Percentiles rank a stretch among this genome's conserved stretches.
Evolutionary conservation across 1,284 basidiomycete genomes (phyloP).

Genomic region (Stereum hirsutum): DNA sequence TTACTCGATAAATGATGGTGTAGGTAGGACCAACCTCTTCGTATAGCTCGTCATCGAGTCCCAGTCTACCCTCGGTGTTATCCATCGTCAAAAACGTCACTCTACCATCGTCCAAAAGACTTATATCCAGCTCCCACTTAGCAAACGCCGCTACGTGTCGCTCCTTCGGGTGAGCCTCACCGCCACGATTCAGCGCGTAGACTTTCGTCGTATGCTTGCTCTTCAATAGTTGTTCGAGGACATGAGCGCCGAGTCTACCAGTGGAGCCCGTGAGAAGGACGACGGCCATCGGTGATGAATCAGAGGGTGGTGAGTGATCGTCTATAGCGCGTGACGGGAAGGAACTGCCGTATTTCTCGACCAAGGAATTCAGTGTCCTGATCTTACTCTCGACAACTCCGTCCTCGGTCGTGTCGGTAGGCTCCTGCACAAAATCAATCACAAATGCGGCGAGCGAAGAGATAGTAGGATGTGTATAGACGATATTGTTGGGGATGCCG

Average conservation of each 20-base stretch:
- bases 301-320: slow-evolving; percentile 4
- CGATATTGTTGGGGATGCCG: slow-evolving; percentile 17
- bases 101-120: slow-evolving; percentile 18
- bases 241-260: not conserved
- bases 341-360: slow-evolving; percentile 7
- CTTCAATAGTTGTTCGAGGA: not conserved
- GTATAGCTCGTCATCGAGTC: slow-evolving; percentile 14
- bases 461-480: slow-evolving; percentile 24
- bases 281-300: not conserved
- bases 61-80: slow-evolving; percentile 13
- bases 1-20: not conserved
- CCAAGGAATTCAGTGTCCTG: slow-evolving; percentile 4
- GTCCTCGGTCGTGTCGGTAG: not conserved
- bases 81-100: slow-evolving; percentile 19
- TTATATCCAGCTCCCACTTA: slow-evolving; percentile 18
- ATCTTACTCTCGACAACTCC: slow-evolving; percentile 1
- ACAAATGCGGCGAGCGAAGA: no score
- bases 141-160: slow-evolving; percentile 18
- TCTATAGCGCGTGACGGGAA: slow-evolving; percentile 5
- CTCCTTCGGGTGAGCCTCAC: slow-evolving; percentile 8
- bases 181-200: slow-evolving; percentile 23
- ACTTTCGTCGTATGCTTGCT: slow-evolving; percentile 9
- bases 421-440: not conserved
- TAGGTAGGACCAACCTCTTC: slow-evolving; percentile 9
- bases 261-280: not conserved